Evolutionary conservation across 768 basidiomycete species (phyloP), one percentile per base, ranked within the genome.

Genomic region (Lactarius psammicola): DNA sequence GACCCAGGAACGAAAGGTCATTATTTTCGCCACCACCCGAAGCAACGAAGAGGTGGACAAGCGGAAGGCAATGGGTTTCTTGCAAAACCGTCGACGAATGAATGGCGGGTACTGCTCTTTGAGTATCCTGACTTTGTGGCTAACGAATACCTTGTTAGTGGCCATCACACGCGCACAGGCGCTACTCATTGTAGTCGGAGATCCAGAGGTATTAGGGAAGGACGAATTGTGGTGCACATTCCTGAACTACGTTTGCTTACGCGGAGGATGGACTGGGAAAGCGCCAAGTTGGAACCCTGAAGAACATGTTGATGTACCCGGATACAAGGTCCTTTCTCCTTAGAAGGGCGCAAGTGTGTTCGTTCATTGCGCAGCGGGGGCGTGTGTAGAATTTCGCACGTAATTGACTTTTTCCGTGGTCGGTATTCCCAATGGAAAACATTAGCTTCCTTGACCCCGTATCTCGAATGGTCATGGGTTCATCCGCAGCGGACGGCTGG

Each of bases 101-200:
- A 80, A 80, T 65, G 79, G 79, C 78, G 36, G 0, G 76, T 61
- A 4, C 1, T n/a, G 38, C 9, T 18, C 28, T 56, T 36, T 10
- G n/a, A 33, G 15, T 34, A 7, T 30, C 20, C 23, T 28, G 13
- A 23, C 20, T 42, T 49, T 23, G 15, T 59, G 31, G 26, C 56
- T 44, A 31, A 63, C 40, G 30, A 40, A 40, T 40, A 9, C 30
- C 30, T 7, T 31, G 56, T 9, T 57, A 88, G 87, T 90, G 42
- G 85, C 87, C 5, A 74, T 90, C 15, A 90, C 87, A 0, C 84
- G 87, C 15, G 86, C 86, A 0, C 81, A 87, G 72, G 83, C 86
- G 0, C 76, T 89, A 4, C 79, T 89, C 18, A 82, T 88, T 66
- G 76, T 88, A 56, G 74, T 89, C 56, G 87, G 87, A 4, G 83